Evolutionary conservation across 441 rosid genomes (phyloP).

Genomic region (Euphorbia schlechtendalii): DNA sequence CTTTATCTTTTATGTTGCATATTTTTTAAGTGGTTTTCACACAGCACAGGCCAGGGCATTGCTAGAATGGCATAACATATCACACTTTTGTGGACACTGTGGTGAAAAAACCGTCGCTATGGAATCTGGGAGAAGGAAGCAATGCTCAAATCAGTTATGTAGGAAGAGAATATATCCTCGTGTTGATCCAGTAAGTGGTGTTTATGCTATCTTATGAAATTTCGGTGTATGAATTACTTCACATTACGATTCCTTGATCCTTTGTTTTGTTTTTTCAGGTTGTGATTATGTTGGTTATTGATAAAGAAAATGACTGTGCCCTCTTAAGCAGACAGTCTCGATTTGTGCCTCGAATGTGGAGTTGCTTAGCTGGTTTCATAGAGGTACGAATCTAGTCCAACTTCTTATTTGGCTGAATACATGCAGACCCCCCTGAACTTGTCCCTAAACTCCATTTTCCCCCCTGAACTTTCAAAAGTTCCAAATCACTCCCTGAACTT

Average conservation of each 20-base stretch:
- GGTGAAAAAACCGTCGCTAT: conserved; percentile 49
- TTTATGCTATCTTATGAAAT: conserved; percentile 13
- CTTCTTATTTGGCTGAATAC: background rate
- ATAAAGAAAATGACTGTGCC: conserved; percentile 66
- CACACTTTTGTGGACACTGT: conserved; percentile 76
- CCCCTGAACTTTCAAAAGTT: too few species aligned
- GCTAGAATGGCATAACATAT: conserved; percentile 71
- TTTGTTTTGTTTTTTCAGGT: conserved; percentile 37
- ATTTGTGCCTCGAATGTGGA: conserved; percentile 89
- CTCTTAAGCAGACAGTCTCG: conserved; percentile 76
- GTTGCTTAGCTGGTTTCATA: conserved; percentile 89
- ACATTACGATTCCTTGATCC: conserved; percentile 5
- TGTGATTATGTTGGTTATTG: conserved; percentile 92
- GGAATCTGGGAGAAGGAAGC: conserved; percentile 82
- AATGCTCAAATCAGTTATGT: conserved; percentile 61
- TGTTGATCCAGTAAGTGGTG: conserved; percentile 71
- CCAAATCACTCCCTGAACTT: too few species aligned
- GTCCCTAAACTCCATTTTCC: too few species aligned
- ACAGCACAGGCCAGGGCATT: conserved; percentile 67
- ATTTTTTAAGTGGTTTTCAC: conserved; percentile 4
- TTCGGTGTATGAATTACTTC: background rate
- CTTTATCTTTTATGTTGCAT: background rate
- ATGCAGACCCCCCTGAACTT: too few species aligned
- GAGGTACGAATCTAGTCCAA: conserved; percentile 45
- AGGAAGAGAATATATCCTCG: conserved; percentile 75